Base-by-base conservation (phyloP, 2,329 filamentous ascomycete species). In the Sporothrix inflata region DNA sequence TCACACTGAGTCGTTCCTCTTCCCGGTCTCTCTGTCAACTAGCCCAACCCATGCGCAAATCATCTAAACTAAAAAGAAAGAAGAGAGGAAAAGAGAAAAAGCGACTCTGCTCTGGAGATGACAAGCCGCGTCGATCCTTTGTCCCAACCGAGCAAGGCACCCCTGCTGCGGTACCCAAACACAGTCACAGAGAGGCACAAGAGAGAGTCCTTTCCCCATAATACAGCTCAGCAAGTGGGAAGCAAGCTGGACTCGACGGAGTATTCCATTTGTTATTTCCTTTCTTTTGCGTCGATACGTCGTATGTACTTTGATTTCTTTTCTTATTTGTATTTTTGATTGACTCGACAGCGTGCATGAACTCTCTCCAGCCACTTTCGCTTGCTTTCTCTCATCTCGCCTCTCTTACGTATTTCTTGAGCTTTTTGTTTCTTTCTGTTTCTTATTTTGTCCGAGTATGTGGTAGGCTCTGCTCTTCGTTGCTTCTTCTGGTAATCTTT, bases 1-100 rank as follows among this genome's bases (percentile, higher is more conserved):
- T 4, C 19, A 8, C 47, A 8, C 19, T 49, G n/a, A n/a, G n/a
- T n/a, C n/a, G n/a, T n/a, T n/a, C n/a, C n/a, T n/a, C n/a, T n/a
- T n/a, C n/a, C 30, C 57, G 42, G 8, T 24, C 19, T 14, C 34
- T 61, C 38, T 65, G 38, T 24, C 60, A 65, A 45, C 60, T 24
- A 65, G 60, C 57, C 57, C 57, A 61, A 65, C 38, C 60, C 60
- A 65, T 45, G 60, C 60, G 60, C 60, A 65, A 45, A 65, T 65
- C 60, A 65, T 38, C 55, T 27, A 45, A 40, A 61, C 30, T 11
- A n/a, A 21, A 51, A 55, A 30, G 24, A 16, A 24, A 57, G 53
- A 53, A 55, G 9, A 7, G 9, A 19, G 5, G 2, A 34, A 8
- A 53, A 8, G 4, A n/a, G 24, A 24, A 40, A 42, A 38, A 16